Evolutionary conservation across 257 asterid species (phyloP), one percentile per base, ranked within the genome.

Genomic region (Coffea canephora): DNA sequence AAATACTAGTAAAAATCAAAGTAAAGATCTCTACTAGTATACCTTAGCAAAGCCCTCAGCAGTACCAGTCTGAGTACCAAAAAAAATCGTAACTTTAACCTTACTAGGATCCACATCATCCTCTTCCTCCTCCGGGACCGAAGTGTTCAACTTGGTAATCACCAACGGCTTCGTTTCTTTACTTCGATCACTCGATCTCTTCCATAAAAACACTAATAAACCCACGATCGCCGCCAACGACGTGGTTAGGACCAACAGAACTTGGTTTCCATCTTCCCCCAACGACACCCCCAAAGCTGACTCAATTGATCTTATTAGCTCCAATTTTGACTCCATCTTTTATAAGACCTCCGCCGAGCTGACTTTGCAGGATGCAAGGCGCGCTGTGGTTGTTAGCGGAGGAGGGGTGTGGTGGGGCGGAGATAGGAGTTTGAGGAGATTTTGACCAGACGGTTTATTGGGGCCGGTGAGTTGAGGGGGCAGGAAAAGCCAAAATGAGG

Each of bases 31-130:
- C 61, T 59, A 14, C n/a, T 0, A 45, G 25, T 80, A 21, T 80
- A 92, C 97, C 97, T 92, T 92, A 54, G 95, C 94, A 73, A 92
- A 92, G 21, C 97, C 94, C 87, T 92, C 95, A 57, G 95, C 97
- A 31, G 97, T 92, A 50, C 97, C 97, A 62, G 95, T 92, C 85
- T 92, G 95, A n/a, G 97, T 92, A 25, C 97, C 97, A 36, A 87
- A 92, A 72, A 90, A 89, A 62, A 92, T 89, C 31, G 91, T 81
- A 79, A 92, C 83, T 87, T 86, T 89, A 73, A 81, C 86, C 85
- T 89, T 92, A 46, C 85, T 89, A 65, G 92, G 90, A n/a, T 82
- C 95, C 43, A 84, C 64, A 6, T 86, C 93, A 50, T 72, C 91
- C 48, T 88, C 92, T 76, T 88, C 94, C 61, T 88, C 89, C 74